Evolutionary conservation across 495 filamentous ascomycete species (phyloP), one percentile per base, ranked within the genome.

Genomic region (Entonaema liquescens): DNA sequence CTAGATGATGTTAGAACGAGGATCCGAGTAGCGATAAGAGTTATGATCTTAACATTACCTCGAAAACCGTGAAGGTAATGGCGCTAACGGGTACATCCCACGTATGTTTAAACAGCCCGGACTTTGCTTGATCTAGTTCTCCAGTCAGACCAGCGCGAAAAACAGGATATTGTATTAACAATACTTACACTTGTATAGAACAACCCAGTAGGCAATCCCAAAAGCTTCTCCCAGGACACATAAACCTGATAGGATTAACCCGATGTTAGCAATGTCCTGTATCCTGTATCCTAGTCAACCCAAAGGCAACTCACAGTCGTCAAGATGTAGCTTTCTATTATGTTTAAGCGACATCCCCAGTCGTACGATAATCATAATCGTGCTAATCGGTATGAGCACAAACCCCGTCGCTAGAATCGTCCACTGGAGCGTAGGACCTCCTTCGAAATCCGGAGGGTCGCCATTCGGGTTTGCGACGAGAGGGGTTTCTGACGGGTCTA

Each of bases 401-500:
- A 40, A 17, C 1, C 54, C 54, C 9, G 54, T 40, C 19, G 54
- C 54, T 25, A 57, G 19, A 7, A 57, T 15, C 3, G 15, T 17
- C n/a, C 28, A 33, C 54, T 40, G 54, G 7, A 57, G 54, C 19
- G 54, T 57, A 23, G 33, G 1, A 3, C 54, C 54, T 11, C 54
- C 54, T 15, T 57, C 54, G 17, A 57, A 57, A 21, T 57, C 26
- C 19, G 54, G 54, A 38, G 54, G 54, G 33, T 40, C 54, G 4
- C 54, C 54, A 57, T 57, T 57, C n/a, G 54, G 33, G 21, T 57
- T 57, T 11, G 2, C 21, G 31, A n/a, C 31, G 12, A 57, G 29
- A 8, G 54, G 33, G 29, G 19, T 57, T 1, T 3, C 26, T 33
- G 29, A 57, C 17, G 53, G 8, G 17, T 36, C 17, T 15, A 21